Evolutionary conservation across 495 filamentous ascomycete species (phyloP), one percentile per base, ranked within the genome.

Genomic region (Podospora conica): DNA sequence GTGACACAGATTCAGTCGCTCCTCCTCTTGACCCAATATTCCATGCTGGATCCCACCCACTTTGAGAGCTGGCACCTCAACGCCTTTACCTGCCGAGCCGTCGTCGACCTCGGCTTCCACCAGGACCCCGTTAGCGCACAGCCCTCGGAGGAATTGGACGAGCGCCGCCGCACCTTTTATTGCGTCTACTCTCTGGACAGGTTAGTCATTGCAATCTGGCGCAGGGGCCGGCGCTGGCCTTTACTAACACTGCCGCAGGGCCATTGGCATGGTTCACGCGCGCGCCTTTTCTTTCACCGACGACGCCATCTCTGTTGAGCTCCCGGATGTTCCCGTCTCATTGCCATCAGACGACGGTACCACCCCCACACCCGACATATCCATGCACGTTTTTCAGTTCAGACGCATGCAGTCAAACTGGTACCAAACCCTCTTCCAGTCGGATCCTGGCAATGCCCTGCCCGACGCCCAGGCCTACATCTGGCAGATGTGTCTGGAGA

Each of bases 31-130:
- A 92, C 92, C 0, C 84, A 92, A 66, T 98, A 97, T 76, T 87
- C 92, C 6, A 88, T 93, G 76, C 81, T 96, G 29, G 92, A 97
- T 71, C 93, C 93, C 15, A 83, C 84, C 48, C 92, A 93, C 73
- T 96, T 96, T 73, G 91, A 95, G 64, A 90, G 87, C 70, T 97
- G 94, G 92, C 91, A 92, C 65, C 75, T 97, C 60, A 89, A 96
- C 61, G 94, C 93, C 25, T 90, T 93, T 72, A 91, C 92, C 18
- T 90, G 89, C 53, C 85, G 93, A 60, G 90, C 89, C 22, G 88
- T 91, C 71, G 82, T 96, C 31, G 94, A 98, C 78, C 78, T 96
- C 22, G 94, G 94, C 3, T 83, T 94, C 55, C 94, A 97, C 73
- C 92, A 96, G 74, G 92, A 96, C 63, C 90, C 91, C 0, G 85